Conservation (phyloP, 169 alveolate species). For the Besnoitia besnoiti region DNA sequence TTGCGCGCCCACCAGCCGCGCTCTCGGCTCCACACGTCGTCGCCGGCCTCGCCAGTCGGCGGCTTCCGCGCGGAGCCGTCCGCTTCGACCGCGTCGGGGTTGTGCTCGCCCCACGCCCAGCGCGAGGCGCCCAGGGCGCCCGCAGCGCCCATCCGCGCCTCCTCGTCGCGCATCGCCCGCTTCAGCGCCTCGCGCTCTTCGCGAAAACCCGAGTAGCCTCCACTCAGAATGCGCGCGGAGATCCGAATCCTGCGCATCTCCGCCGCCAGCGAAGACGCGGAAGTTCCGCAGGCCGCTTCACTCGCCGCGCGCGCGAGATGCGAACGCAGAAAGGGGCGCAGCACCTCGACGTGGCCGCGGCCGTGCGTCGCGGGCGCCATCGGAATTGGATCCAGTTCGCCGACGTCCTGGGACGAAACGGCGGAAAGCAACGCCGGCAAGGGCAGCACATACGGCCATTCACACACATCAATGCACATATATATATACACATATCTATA, state of each 20-base stretch:
- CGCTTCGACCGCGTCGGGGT: not conserved
- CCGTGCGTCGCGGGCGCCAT: conserved; percentile 78
- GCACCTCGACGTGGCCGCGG: conserved; percentile 77
- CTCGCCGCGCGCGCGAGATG: conserved; percentile 47
- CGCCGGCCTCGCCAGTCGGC: not conserved
- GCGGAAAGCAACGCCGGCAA: not conserved
- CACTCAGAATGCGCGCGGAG: conserved; percentile 12
- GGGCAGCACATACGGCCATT: not conserved
- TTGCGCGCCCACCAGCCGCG: conserved; percentile 6
- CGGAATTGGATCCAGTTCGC: conserved; percentile 86
- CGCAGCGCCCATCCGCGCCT: not conserved
- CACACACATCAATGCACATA: too few relatives aligned
- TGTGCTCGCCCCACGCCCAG: conserved; percentile 13
- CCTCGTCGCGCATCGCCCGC: not conserved
- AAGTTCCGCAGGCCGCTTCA: conserved; percentile 74
- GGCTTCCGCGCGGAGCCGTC: not conserved
- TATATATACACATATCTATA: not conserved
- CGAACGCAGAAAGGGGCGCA: conserved; percentile 70
- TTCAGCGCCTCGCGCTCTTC: not conserved
- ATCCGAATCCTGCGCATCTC: not conserved
- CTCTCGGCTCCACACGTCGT: not conserved
- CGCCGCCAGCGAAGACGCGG: conserved; percentile 49
- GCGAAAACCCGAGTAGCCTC: not conserved
- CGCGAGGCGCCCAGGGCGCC: not conserved
- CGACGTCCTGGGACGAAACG: conserved; percentile 75